Conservation (phyloP, 1,284 basidiomycete genomes). For the Inonotus obliquus region DNA sequence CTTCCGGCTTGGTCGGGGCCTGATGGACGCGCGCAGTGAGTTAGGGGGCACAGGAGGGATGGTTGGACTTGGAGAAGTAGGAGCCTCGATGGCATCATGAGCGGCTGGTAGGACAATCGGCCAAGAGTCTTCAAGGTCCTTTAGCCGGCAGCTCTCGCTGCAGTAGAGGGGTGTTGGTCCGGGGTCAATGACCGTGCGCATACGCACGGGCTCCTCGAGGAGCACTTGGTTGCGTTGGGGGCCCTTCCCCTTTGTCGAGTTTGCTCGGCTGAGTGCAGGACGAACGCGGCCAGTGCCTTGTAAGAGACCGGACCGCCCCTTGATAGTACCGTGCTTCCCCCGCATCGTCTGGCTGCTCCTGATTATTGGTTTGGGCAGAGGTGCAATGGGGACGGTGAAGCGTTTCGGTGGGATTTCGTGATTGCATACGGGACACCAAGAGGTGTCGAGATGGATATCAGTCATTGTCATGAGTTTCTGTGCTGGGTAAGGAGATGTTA, state of each 20-base stretch:
- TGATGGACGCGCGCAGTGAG: constrained; percentile 28
- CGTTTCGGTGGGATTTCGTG: constrained; percentile 68
- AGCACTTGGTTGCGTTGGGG: constrained; percentile 19
- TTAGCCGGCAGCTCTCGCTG: constrained; percentile 60
- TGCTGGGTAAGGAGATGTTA: background rate
- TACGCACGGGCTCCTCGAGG: constrained; percentile 36
- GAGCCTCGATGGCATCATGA: constrained; percentile 27
- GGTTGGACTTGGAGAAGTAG: constrained; percentile 26
- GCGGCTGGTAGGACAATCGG: constrained; percentile 34
- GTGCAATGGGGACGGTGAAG: constrained; percentile 41
- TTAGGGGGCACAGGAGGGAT: constrained; percentile 26
- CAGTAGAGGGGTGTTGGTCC: constrained; percentile 72
- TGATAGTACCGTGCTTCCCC: constrained; percentile 36
- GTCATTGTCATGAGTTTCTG: constrained; percentile 30
- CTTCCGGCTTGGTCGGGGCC: background rate
- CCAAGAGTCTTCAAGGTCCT: constrained; percentile 29
- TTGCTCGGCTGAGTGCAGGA: constrained; percentile 4
- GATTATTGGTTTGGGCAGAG: constrained; percentile 25
- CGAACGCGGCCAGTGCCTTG: constrained; percentile 53
- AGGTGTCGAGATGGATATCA: constrained; percentile 47
- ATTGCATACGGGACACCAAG: constrained; percentile 72
- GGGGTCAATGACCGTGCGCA: constrained; percentile 69
- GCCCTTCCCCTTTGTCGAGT: constrained; percentile 15
- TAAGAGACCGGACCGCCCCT: constrained; percentile 41
- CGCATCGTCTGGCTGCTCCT: constrained; percentile 30